Percentiles rank a stretch among this genome's conserved stretches.
Conservation (phyloP, 2,329 filamentous ascomycete genomes). For the Ophiostoma tasmaniense region DNA sequence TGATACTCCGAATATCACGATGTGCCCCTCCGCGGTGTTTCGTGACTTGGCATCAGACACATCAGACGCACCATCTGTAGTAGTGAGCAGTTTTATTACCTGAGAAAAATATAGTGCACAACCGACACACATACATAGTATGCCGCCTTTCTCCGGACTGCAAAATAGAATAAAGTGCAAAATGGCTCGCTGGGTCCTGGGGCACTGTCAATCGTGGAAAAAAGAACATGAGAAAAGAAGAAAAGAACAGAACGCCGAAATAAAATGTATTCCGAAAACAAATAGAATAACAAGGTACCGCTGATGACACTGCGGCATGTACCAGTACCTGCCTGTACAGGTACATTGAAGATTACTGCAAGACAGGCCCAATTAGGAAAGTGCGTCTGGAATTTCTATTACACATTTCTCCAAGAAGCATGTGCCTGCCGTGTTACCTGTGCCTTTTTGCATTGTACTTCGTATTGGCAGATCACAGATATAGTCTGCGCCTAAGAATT, state of each 20-base stretch:
- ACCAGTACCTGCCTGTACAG: not conserved
- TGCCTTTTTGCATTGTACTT: not conserved
- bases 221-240: not conserved
- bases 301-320: too few species aligned
- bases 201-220: not conserved
- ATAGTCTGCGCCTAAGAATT: not conserved
- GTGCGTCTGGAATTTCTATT: not conserved
- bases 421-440: not conserved
- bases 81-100: not conserved
- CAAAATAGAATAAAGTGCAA: not conserved
- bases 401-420: not conserved
- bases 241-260: conserved; percentile 9
- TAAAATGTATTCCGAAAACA: not conserved
- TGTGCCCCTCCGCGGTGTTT: not conserved
- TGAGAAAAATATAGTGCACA: not conserved
- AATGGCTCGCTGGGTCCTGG: not conserved
- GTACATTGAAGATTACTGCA: not conserved
- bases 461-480: not conserved
- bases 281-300: not conserved
- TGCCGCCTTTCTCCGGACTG: not conserved
- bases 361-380: not conserved
- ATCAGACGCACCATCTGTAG: not conserved
- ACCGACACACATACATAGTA: not conserved
- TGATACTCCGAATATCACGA: not conserved
- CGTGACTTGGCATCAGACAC: not conserved